A percentile compares a stretch with the other conserved stretches of the same genome.
phyloP scores from a whole-genome alignment of 2,329 filamentous ascomycete genomes.

The Acrodontium crateriforme region DNA sequence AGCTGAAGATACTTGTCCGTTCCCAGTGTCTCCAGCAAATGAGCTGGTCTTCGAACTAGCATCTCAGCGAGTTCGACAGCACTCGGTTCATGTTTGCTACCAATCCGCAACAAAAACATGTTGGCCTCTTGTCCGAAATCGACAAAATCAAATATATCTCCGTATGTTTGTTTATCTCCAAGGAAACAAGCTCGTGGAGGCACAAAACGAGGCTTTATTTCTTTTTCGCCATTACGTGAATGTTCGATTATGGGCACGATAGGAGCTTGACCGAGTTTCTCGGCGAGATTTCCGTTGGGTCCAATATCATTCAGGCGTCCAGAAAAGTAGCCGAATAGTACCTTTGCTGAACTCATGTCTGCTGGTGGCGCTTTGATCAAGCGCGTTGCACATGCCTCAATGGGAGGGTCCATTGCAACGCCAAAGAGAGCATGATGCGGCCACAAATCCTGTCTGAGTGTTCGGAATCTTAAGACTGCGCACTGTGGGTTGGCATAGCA shows the following conservation, averaged over 20 bases:
- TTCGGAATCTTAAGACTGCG: slow-evolving; percentile 64
- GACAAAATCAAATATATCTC: slow-evolving; percentile 91
- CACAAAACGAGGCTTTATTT: slow-evolving; percentile 34
- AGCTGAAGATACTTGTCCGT: slow-evolving; percentile 79
- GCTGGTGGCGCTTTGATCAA: slow-evolving; percentile 60
- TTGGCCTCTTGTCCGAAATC: slow-evolving; percentile 85
- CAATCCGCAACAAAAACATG: slow-evolving; percentile 72
- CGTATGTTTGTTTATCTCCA: slow-evolving; percentile 58
- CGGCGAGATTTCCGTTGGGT: slow-evolving; percentile 38
- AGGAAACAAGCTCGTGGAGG: slow-evolving; percentile 67
- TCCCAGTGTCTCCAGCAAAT: slow-evolving; percentile 66
- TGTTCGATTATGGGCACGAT: slow-evolving; percentile 53
- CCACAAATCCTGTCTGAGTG: slow-evolving; percentile 63
- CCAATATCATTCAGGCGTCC: slow-evolving; percentile 61
- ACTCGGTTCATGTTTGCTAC: slow-evolving; percentile 82
- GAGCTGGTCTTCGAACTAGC: slow-evolving; percentile 70
- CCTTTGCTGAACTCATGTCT: slow-evolving; percentile 50
- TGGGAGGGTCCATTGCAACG: slow-evolving; percentile 66
- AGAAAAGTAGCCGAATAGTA: slow-evolving; percentile 72
- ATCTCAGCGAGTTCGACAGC: slow-evolving; percentile 72
- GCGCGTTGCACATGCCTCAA: slow-evolving; percentile 60
- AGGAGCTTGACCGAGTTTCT: slow-evolving; percentile 46
- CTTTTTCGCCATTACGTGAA: slow-evolving; percentile 8
- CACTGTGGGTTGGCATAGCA: slow-evolving; percentile 75
- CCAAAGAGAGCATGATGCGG: slow-evolving; percentile 75